Conservation (phyloP, 306 rosid genomes). For the Adenanthera pavonina region DNA sequence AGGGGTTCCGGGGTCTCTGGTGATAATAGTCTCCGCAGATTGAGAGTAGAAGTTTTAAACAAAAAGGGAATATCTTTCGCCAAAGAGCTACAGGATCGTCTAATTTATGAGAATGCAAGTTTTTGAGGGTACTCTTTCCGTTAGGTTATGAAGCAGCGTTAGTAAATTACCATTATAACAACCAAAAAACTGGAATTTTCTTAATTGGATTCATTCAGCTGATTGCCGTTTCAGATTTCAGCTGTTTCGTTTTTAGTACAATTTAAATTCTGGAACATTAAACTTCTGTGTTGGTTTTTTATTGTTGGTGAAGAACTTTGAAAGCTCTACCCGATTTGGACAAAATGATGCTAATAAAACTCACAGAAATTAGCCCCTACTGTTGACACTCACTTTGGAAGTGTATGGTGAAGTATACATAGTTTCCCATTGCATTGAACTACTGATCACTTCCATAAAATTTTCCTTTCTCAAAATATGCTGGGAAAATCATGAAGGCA, state of each 20-base stretch:
- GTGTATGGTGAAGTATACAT: background rate
- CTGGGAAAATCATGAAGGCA: background rate
- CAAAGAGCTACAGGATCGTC: background rate
- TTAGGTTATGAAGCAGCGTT: conserved; percentile 33
- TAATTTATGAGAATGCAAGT: conserved; percentile 19
- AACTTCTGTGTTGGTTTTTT: conserved; percentile 26
- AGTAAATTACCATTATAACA: conserved; percentile 16
- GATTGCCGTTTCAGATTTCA: conserved; percentile 37
- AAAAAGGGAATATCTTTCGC: background rate
- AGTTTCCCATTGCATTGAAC: background rate
- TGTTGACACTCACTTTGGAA: background rate
- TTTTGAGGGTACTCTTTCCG: conserved; percentile 26
- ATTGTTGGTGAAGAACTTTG: conserved; percentile 6
- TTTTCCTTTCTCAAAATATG: background rate
- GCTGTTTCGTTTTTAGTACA: conserved; percentile 7
- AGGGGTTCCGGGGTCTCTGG: background rate
- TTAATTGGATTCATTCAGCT: conserved; percentile 17
- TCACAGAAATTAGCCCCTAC: background rate
- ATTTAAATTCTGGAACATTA: background rate
- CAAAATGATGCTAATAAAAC: conserved; percentile 8
- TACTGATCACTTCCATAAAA: background rate
- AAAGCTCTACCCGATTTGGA: conserved; percentile 32
- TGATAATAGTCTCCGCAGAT: conserved; percentile 27
- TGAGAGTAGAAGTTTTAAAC: conserved; percentile 1
- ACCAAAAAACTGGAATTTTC: conserved; percentile 3